A percentile compares a stretch with the other conserved stretches of the same genome.
phyloP scores from a whole-genome alignment of 1,139 yeast species.

The Pichia sp. region DNA sequence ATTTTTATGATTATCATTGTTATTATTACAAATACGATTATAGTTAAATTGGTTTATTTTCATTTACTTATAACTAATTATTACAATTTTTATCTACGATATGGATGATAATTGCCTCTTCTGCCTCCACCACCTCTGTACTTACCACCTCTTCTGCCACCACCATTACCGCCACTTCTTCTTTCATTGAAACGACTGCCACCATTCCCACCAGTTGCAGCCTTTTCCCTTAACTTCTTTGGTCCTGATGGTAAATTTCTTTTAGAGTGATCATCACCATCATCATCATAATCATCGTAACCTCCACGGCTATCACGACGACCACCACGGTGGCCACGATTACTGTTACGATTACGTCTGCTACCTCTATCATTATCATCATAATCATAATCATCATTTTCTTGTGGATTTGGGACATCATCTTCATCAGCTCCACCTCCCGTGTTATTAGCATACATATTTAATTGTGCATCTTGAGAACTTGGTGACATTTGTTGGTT shows the following conservation, averaged over 20 bases:
- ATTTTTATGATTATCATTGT: no score
- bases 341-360: neutral
- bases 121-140: slow-evolving; percentile 24
- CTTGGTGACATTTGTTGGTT: slow-evolving; percentile 11
- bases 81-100: slow-evolving; percentile 14
- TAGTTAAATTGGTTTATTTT: no score
- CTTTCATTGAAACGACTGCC: slow-evolving; percentile 26
- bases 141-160: slow-evolving; percentile 27
- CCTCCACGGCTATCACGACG: neutral
- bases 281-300: slow-evolving; percentile 2
- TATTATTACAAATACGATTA: no score
- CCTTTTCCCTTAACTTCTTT: slow-evolving; percentile 23
- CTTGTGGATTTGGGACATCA: slow-evolving; percentile 32
- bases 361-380: neutral
- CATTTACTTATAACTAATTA: neutral
- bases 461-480: slow-evolving; percentile 16
- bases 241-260: slow-evolving; percentile 31
- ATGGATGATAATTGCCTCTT: slow-evolving; percentile 32
- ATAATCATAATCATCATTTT: slow-evolving; percentile 8
- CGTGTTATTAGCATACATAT: slow-evolving; percentile 17
- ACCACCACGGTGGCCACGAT: neutral
- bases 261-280: slow-evolving; percentile 13
- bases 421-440: slow-evolving; percentile 27
- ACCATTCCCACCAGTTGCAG: slow-evolving; percentile 12
- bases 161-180: slow-evolving; percentile 24